Conservation (phyloP, 2,329 filamentous ascomycete species). For the Venturia carpophila region DNA sequence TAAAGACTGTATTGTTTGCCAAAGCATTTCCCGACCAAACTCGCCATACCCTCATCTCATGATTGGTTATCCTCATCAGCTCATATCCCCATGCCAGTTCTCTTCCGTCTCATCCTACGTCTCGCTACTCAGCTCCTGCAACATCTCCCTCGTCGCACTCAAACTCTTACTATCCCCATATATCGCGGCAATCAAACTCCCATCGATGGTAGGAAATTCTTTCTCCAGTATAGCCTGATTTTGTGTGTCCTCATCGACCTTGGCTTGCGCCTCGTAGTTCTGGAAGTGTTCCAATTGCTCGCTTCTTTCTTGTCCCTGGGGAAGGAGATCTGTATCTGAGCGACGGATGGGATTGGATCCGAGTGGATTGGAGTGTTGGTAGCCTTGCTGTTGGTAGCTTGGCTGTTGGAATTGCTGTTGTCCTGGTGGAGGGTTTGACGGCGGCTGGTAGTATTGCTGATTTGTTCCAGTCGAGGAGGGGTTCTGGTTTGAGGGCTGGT, state of each 20-base stretch:
- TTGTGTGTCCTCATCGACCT: slow-evolving; percentile 25
- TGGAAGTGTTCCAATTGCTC: slow-evolving; percentile 39
- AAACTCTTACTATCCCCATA: slow-evolving; percentile 37
- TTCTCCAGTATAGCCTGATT: slow-evolving; percentile 36
- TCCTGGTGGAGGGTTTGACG: slow-evolving; percentile 4
- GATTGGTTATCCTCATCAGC: neutral
- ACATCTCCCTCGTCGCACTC: slow-evolving; percentile 38
- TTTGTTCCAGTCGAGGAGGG: neutral
- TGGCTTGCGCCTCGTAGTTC: slow-evolving; percentile 29
- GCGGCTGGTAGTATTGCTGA: slow-evolving; percentile 8
- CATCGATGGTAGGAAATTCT: slow-evolving; percentile 40
- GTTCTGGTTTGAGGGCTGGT: slow-evolving; percentile 4
- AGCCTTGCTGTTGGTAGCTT: slow-evolving; percentile 9
- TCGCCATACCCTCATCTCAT: neutral
- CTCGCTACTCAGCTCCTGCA: slow-evolving; percentile 31
- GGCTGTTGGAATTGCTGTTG: slow-evolving; percentile 4
- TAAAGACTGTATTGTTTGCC: neutral
- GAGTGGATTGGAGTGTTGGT: slow-evolving; percentile 1
- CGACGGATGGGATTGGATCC: slow-evolving; percentile 22
- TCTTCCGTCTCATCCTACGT: neutral
- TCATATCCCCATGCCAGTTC: neutral
- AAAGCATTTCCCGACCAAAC: neutral
- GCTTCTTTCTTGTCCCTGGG: slow-evolving; percentile 33
- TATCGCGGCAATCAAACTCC: slow-evolving; percentile 38
- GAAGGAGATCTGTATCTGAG: slow-evolving; percentile 29